Base-by-base conservation (phyloP, 345 rosid species). In the Populus nigra region DNA sequence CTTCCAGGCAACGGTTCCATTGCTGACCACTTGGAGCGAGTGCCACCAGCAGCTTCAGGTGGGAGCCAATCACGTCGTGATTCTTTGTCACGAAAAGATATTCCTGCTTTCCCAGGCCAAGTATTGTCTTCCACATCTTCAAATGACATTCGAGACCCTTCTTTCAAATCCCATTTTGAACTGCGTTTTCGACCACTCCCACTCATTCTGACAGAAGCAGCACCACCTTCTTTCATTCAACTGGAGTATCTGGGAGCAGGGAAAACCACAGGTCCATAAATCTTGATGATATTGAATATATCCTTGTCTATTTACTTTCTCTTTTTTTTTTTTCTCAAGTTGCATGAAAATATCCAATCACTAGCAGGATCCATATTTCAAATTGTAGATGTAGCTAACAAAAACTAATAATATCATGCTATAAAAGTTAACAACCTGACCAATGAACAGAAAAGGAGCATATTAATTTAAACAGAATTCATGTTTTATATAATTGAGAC, bases 151-250 rank as follows among this genome's bases (percentile, higher is more conserved):
- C 75, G 89, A 76, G 86, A 81, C 53, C 87, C 97, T 80, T 90
- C 97, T 74, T 87, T 88, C 75, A 85, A 71, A 88, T 95, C 97
- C 98, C 98, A 93, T 73, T 93, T 89, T 22, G 98, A 92, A 84
- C 63, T 79, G 43, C 86, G 90, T 83, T 87, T 91, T 81, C 89
- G 84, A 78, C 88, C 86, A 69, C 87, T 77, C 39, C 89, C 86
- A 71, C 94, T 89, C 97, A 90, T 95, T 67, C 76, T 79, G 55
- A 76, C 79, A 77, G 71, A 62, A 66, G 75, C 69, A 69, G 39
- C 62, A 69, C 69, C 29, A 45, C 78, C 67, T 57, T 59, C 78
- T 53, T 77, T 78, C 50, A 55, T 47, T 74, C 59, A 81, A 78
- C 63, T 63, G 36, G 67, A 70, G 76, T 31, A 71, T 50, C 88